Evolutionary conservation across 1,139 yeast species (phyloP), one percentile per base, ranked within the genome.

Genomic region (Candida neerlandica): DNA sequence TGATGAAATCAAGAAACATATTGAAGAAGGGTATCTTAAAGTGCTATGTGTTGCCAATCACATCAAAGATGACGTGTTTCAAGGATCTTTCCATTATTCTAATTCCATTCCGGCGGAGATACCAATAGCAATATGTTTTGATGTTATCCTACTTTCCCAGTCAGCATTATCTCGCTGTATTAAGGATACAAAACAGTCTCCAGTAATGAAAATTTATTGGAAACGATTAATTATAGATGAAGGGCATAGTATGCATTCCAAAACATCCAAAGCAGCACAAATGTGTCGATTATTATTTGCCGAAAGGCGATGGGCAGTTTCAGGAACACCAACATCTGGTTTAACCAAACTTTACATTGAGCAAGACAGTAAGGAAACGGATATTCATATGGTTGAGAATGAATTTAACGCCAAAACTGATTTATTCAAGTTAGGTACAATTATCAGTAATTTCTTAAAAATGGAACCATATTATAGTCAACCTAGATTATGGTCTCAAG

Each of bases 261-360:
- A 73, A 46, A 64, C 74, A 2, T 75, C 87, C 1, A 69, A 78
- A 49, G 73, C 80, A 0, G 82, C 82, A 26, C 60, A 66, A 3
- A 60, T 81, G 38, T 82, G 87, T 33, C 72, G 70, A 40, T 65
- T 68, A 16, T 60, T 86, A 46, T 65, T 68, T 49, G 78, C 81
- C 9, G 91, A 86, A 59, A 69, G 89, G 46, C 72, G 80, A 52
- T 86, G 91, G 92, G 84, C 85, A 0, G 88, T 86, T 0, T 81
- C 88, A 0, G 91, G 92, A 30, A 86, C 91, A 0, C 91, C 91
- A 1, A 85, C 90, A 0, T 77, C 87, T 0, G 91, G 91, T 0
- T 66, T 85, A 51, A 84, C 89, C 0, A 77, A 77, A 43, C 62
- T 85, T 2, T 80, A 82, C 52, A 74, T 84, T 74, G 80, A 78